Percentiles rank a stretch among this genome's conserved stretches.
These are phyloP conservation scores for Hepatocystis sp. DNA, from an alignment of 169 alveolate genomes.

Conservation along the genomic window DNA sequence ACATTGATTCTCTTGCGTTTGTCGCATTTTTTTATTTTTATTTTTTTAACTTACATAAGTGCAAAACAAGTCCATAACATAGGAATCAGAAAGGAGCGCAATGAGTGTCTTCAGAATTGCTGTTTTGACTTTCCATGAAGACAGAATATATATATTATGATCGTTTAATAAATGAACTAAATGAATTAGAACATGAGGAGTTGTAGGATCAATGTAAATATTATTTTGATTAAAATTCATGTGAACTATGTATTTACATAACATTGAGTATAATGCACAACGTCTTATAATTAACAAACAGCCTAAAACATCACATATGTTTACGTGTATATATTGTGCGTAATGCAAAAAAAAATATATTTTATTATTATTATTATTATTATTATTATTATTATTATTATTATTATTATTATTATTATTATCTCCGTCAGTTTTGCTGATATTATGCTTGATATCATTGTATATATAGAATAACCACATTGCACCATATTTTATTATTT, in stretches of 20 bases:
- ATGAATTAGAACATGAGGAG: slow-evolving; percentile 55
- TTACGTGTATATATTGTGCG: slow-evolving; percentile 37
- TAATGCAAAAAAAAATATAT: slow-evolving; percentile 26
- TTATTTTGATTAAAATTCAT: slow-evolving; percentile 20
- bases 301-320: slow-evolving; percentile 52
- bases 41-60: slow-evolving; percentile 71
- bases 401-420: too few relatives aligned
- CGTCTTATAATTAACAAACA: slow-evolving; percentile 56
- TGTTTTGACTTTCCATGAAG: slow-evolving; percentile 74
- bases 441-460: slow-evolving; percentile 28
- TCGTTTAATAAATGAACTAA: slow-evolving; percentile 31
- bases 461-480: slow-evolving; percentile 70
- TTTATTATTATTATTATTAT: too few relatives aligned
- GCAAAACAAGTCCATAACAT: slow-evolving; percentile 62
- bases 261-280: slow-evolving; percentile 54
- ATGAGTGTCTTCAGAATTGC: slow-evolving; percentile 52
- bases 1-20: too few relatives aligned
- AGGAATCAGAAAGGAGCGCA: slow-evolving; percentile 51
- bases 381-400: too few relatives aligned
- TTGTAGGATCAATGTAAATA: slow-evolving; percentile 11
- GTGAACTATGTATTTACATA: slow-evolving; percentile 38
- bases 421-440: too few relatives aligned
- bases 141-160: slow-evolving; percentile 39
- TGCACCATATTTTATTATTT: slow-evolving; percentile 69
- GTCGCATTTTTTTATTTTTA: background rate